Conservation (phyloP, 306 rosid species). For the Medicago ruthenica region DNA sequence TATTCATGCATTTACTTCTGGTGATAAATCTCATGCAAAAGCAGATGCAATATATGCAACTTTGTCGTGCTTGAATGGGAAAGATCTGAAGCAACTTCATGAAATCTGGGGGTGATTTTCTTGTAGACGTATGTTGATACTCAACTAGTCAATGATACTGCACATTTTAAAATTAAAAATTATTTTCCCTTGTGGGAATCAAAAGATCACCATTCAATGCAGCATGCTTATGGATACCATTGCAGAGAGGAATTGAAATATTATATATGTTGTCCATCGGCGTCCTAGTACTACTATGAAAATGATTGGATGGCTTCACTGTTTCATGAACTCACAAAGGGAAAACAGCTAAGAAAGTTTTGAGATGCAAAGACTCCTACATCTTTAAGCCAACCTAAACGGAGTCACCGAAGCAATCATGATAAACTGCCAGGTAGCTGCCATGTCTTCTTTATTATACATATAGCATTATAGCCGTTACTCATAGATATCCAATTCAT, state of each 20-base stretch:
- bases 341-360: constrained; percentile 14
- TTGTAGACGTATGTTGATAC: constrained; percentile 37
- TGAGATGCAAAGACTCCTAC: constrained; percentile 3
- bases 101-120: constrained; percentile 33
- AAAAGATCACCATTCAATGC: constrained; percentile 26
- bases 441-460: constrained; percentile 17
- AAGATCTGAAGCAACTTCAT: constrained; percentile 49
- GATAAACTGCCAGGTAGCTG: constrained; percentile 17
- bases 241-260: constrained; percentile 13
- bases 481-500: constrained; percentile 26
- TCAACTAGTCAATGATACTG: constrained; percentile 12
- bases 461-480: constrained; percentile 17
- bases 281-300: constrained; percentile 4
- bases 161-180: constrained; percentile 9
- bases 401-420: constrained; percentile 1
- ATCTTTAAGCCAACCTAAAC: constrained; percentile 6
- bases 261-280: background rate
- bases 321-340: constrained; percentile 22
- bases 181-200: constrained; percentile 29
- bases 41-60: constrained; percentile 59
- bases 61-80: constrained; percentile 56
- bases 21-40: constrained; percentile 61
- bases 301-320: constrained; percentile 10
- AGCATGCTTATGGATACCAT: constrained; percentile 33
- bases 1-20: constrained; percentile 70